Percentiles rank a stretch among this genome's conserved stretches.
phyloP scores from a whole-genome alignment of 306 rosid genomes.

The Alnus rubra region DNA sequence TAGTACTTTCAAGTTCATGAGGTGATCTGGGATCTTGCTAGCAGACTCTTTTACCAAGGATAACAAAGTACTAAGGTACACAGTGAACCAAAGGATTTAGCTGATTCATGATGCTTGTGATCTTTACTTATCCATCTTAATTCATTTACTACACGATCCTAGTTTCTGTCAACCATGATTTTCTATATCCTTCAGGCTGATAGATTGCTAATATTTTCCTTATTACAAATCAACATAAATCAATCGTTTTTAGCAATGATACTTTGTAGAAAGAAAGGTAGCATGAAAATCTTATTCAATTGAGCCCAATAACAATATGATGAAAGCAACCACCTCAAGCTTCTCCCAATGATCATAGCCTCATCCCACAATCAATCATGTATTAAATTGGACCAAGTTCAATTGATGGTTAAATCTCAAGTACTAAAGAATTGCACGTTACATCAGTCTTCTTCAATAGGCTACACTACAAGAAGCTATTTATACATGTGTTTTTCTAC shows the following conservation, averaged over 20 bases:
- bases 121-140: not conserved
- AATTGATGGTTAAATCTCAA: not conserved
- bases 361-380: not conserved
- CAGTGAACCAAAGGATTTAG: not conserved
- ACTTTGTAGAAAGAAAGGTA: not conserved
- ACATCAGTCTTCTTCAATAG: not conserved
- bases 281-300: not conserved
- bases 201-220: not conserved
- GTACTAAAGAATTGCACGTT: not conserved
- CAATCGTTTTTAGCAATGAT: not conserved
- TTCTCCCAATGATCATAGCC: not conserved
- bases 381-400: not conserved
- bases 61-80: not conserved
- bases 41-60: not conserved
- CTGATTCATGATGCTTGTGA: not conserved
- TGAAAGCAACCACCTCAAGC: not conserved
- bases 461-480: not conserved
- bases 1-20: not conserved
- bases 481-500: not conserved
- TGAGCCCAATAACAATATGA: not conserved
- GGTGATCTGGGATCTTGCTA: not conserved
- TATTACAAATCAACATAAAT: not conserved
- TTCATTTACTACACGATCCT: not conserved
- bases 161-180: not conserved
- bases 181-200: not conserved